A percentile compares a stretch with the other conserved stretches of the same genome.
These are phyloP conservation scores for Fusarium anthophilum DNA, from an alignment of 2,329 filamentous ascomycete genomes.

Conservation along the genomic window DNA sequence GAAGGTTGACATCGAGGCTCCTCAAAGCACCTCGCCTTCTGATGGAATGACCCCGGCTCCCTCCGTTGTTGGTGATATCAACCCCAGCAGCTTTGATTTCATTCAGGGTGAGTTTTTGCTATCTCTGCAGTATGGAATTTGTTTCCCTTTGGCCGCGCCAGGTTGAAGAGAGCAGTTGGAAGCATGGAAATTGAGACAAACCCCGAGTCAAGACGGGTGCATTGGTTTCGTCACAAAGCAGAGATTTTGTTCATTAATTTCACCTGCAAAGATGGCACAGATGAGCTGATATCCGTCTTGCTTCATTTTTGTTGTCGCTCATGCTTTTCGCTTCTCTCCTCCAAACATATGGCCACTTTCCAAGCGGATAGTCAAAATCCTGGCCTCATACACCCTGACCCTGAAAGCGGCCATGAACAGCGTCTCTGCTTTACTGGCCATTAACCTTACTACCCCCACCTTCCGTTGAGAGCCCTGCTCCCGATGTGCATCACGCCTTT, in stretches of 20 bases:
- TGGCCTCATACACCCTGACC: constrained; percentile 17
- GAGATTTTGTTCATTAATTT: background rate
- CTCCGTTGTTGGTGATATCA: constrained; percentile 57
- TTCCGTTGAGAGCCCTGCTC: constrained; percentile 25
- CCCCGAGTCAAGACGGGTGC: background rate
- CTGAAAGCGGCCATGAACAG: constrained; percentile 23
- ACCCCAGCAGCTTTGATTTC: constrained; percentile 56
- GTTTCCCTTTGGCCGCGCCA: background rate
- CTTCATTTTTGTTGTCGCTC: constrained; percentile 1
- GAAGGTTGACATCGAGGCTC: constrained; percentile 53
- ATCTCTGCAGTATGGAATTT: background rate
- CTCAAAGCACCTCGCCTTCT: constrained; percentile 47
- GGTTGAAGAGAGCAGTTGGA: background rate
- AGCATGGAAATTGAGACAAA: background rate
- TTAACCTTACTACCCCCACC: constrained; percentile 25
- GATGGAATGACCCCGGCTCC: constrained; percentile 53
- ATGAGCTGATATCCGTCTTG: background rate
- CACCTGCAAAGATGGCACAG: background rate
- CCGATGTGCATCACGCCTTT: constrained; percentile 22
- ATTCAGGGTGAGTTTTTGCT: constrained; percentile 57
- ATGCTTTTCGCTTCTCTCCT: constrained; percentile 5
- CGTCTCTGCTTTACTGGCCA: constrained; percentile 14
- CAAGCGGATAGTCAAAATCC: constrained; percentile 34
- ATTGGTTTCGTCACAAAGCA: background rate
- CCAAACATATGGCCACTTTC: constrained; percentile 14